Percentiles rank a stretch among this genome's conserved stretches.
phyloP scores from a whole-genome alignment of 345 rosid species.

The Eutrema yunnanense region DNA sequence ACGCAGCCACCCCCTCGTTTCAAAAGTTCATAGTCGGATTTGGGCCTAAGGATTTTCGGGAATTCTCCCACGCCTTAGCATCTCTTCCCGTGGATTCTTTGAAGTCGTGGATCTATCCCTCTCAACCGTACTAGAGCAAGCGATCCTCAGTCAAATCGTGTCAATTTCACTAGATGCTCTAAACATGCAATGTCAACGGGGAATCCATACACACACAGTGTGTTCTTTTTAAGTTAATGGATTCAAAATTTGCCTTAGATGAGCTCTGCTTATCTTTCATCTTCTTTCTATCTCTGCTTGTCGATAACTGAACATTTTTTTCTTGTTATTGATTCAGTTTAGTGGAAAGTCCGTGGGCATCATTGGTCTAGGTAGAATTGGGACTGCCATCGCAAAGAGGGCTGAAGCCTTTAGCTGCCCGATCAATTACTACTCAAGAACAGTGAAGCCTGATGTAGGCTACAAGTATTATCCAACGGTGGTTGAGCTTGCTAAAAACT shows the following conservation, averaged over 20 bases:
- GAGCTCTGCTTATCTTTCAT: background rate
- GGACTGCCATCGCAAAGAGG: conserved; percentile 63
- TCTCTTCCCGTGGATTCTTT: too few relatives aligned
- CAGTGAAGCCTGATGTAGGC: conserved; percentile 34
- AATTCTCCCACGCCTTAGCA: too few relatives aligned
- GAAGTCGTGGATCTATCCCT: too few relatives aligned
- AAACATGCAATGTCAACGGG: background rate
- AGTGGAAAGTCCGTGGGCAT: conserved; percentile 62
- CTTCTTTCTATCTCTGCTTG: background rate
- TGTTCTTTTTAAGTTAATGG: background rate
- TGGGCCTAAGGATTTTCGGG: too few relatives aligned
- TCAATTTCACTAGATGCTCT: background rate
- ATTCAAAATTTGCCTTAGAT: background rate
- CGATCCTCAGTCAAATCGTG: too few relatives aligned
- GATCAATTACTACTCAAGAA: conserved; percentile 53
- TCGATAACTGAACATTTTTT: background rate
- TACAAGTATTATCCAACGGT: conserved; percentile 53
- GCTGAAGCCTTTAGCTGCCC: conserved; percentile 73
- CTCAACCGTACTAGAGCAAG: too few relatives aligned
- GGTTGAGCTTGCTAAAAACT: conserved; percentile 51
- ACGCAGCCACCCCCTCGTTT: too few relatives aligned
- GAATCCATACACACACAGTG: background rate
- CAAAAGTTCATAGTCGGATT: too few relatives aligned
- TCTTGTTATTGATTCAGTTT: conserved; percentile 39
- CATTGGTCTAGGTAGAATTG: conserved; percentile 70